Base-by-base conservation (phyloP, 176 grass and related monocot genomes). In the Eragrostis curvula region DNA sequence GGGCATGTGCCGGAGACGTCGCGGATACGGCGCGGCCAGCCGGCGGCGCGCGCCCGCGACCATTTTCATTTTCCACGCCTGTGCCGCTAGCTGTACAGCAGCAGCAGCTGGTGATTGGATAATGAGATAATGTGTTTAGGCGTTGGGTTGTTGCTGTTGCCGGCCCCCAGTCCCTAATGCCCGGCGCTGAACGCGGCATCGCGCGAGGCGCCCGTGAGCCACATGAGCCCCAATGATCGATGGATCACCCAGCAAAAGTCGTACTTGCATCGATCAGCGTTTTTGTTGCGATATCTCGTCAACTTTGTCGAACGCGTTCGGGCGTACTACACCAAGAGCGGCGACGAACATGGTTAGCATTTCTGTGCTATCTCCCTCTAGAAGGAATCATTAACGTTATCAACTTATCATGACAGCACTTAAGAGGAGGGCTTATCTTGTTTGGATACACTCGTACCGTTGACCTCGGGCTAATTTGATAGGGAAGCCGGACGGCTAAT, bases 101-200 rank as follows among this genome's bases (percentile, higher is more conserved):
- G 28, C 43, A 12, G 20, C 50, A 0, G 2, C 59, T 3, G 18
- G 5, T n/a, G n/a, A 48, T 8, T 10, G 50, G 49, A 4, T 4
- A 36, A 3, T 10, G 32, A n/a, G 73, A 84, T 48, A 52, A 81
- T 74, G 25, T 14, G 55, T 5, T 41, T 11, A 40, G 32, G 12
- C 61, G 15, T 47, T 62, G 15, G 17, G 68, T 36, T 70, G 39
- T 62, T 20, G 30, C 53, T 74, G 28, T 58, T 9, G 3, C 58
- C 60, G 27, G 71, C 36, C 64, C 81, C n/a, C 59, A 12, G 70
- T 25, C 64, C 81, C 63, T 45, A 66, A 77, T 66, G 71, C 64
- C 63, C 71, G 77, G 71, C 82, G 87, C 63, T 46, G 61, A 89
- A 63, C 59, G 82, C 51, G 87, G 73, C 36, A 60, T 17, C 53